Evolutionary conservation across 768 basidiomycete genomes (phyloP).

Genomic region (Auricularia sp.): DNA sequence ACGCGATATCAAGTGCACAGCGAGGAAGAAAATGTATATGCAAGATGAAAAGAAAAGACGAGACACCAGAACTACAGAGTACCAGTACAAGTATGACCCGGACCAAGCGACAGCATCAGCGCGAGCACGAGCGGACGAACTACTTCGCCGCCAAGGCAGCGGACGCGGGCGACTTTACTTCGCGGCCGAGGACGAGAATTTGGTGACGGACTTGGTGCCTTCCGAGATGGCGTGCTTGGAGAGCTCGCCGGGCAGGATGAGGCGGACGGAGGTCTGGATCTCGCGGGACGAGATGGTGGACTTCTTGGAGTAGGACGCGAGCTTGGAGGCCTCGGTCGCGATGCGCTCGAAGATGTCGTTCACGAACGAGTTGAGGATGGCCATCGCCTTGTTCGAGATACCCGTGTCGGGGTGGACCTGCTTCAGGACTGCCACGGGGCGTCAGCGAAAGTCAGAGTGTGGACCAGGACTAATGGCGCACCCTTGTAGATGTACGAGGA

Average conservation of each 20-base stretch:
- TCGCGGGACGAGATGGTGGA: constrained; percentile 98
- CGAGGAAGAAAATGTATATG: too few relatives aligned
- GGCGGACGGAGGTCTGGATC: constrained; percentile 91
- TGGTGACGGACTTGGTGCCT: constrained; percentile 58
- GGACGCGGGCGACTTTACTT: too few relatives aligned
- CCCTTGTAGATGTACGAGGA: constrained; percentile 94
- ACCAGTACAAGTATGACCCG: too few relatives aligned
- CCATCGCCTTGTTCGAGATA: constrained; percentile 97
- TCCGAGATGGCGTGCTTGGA: constrained; percentile 99
- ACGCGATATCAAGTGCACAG: too few relatives aligned
- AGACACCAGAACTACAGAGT: too few relatives aligned
- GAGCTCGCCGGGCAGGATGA: constrained; percentile 94
- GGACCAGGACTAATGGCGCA: constrained; percentile 22
- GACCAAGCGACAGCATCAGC: too few relatives aligned
- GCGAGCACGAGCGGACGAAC: too few relatives aligned
- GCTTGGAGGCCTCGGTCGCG: constrained; percentile 84
- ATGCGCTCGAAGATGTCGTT: constrained; percentile 93
- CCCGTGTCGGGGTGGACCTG: constrained; percentile 98
- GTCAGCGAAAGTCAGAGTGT: not conserved
- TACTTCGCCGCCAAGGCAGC: too few relatives aligned
- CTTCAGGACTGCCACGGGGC: constrained; percentile 57
- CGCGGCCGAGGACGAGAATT: too few relatives aligned
- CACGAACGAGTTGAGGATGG: constrained; percentile 85
- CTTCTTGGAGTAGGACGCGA: constrained; percentile 97
- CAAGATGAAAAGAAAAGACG: too few relatives aligned